A percentile compares a stretch with the other conserved stretches of the same genome.
Evolutionary conservation across 306 rosid genomes (phyloP).

Genomic region (Trifolium dubium): DNA sequence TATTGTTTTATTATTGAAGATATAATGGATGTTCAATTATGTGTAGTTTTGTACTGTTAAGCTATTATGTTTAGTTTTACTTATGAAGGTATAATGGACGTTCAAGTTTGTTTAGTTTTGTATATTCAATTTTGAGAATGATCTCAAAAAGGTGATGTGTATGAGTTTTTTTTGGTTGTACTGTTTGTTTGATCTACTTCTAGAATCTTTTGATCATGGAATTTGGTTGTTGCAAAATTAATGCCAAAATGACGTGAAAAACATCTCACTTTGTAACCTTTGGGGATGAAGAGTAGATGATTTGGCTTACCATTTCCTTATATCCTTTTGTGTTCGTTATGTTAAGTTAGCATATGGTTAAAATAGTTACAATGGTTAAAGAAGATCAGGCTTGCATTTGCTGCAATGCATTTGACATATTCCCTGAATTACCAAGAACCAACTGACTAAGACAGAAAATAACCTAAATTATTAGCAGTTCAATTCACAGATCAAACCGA

Average conservation of each 20-base stretch:
- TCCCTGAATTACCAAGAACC: constrained; percentile 77
- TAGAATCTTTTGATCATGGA: neutral
- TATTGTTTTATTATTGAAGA: neutral
- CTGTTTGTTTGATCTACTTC: neutral
- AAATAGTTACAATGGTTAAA: constrained; percentile 63
- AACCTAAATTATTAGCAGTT: constrained; percentile 40
- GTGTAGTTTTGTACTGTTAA: neutral
- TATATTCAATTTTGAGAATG: neutral
- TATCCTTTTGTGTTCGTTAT: no score
- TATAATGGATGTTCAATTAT: neutral
- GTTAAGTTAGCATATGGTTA: constrained; percentile 28
- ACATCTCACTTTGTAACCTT: neutral
- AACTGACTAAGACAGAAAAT: constrained; percentile 64
- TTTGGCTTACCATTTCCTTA: no score
- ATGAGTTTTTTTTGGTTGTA: neutral
- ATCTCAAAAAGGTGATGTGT: neutral
- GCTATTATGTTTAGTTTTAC: neutral
- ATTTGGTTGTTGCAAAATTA: neutral
- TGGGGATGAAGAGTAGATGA: neutral
- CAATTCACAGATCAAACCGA: constrained; percentile 32
- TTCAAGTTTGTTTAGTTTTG: neutral
- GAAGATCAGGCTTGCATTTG: constrained; percentile 74
- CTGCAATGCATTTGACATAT: constrained; percentile 71
- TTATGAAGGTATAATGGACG: neutral
- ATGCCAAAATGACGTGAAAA: neutral